A percentile compares a stretch with the other conserved stretches of the same genome.
phyloP scores from a whole-genome alignment of 2,329 filamentous ascomycete genomes.

The Aspergillus quadrilineatus region DNA sequence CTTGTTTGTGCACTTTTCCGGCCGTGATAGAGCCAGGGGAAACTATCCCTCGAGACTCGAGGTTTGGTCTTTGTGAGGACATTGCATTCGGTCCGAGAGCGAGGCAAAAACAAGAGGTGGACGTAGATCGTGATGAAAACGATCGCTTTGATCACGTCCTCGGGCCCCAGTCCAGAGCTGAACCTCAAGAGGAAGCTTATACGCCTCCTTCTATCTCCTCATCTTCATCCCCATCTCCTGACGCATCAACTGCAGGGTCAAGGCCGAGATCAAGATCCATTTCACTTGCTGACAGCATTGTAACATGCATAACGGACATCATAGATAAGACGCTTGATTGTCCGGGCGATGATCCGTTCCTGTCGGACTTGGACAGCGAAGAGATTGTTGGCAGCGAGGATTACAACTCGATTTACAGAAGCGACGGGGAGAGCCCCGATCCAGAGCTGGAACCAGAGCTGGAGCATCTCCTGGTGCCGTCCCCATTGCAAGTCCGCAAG shows the following conservation, averaged over 20 bases:
- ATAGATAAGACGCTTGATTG: constrained; percentile 26
- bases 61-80: background rate
- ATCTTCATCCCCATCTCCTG: background rate
- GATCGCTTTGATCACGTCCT: background rate
- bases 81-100: too few species aligned
- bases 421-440: background rate
- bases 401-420: background rate
- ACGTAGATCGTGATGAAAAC: background rate
- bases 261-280: background rate
- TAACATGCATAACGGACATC: constrained; percentile 27
- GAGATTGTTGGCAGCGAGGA: background rate
- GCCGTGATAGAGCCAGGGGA: background rate
- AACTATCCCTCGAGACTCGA: background rate
- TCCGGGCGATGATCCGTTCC: constrained; percentile 27
- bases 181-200: background rate
- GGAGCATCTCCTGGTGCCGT: constrained; percentile 1
- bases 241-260: background rate
- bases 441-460: background rate
- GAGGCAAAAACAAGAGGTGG: background rate
- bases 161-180: background rate
- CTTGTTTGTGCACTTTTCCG: constrained; percentile 33
- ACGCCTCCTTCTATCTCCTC: background rate
- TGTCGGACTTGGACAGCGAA: constrained; percentile 18
- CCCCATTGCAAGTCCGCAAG: constrained; percentile 13
- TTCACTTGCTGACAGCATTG: constrained; percentile 20